A percentile compares a stretch with the other conserved stretches of the same genome.
phyloP scores from a whole-genome alignment of 257 asterid species.

The Catharanthus roseus region DNA sequence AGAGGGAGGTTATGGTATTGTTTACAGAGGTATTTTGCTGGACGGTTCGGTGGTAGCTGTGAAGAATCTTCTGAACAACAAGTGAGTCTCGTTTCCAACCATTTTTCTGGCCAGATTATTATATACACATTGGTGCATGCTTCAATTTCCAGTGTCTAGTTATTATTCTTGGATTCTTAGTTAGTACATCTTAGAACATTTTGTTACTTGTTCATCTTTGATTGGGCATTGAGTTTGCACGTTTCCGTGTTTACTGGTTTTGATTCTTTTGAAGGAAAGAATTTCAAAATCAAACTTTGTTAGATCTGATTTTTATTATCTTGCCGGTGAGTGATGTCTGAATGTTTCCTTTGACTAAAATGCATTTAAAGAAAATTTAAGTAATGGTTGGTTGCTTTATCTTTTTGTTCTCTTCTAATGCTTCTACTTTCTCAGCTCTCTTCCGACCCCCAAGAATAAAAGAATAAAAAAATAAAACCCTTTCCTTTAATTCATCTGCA shows the following conservation, averaged over 20 bases:
- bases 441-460: too few relatives aligned
- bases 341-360: slow-evolving; percentile 29
- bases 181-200: background rate
- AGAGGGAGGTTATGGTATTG: slow-evolving; percentile 87
- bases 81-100: slow-evolving; percentile 32
- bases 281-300: slow-evolving; percentile 30
- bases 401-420: slow-evolving; percentile 22
- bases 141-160: background rate
- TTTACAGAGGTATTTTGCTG: slow-evolving; percentile 57
- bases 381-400: slow-evolving; percentile 29
- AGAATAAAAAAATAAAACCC: background rate
- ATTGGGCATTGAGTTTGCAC: slow-evolving; percentile 12
- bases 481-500: slow-evolving; percentile 10
- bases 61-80: slow-evolving; percentile 70
- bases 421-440: slow-evolving; percentile 17
- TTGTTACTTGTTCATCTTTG: slow-evolving; percentile 5
- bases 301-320: slow-evolving; percentile 41
- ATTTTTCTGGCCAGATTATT: background rate
- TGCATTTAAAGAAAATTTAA: slow-evolving; percentile 11
- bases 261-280: slow-evolving; percentile 21
- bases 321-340: slow-evolving; percentile 13
- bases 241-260: slow-evolving; percentile 16
- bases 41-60: slow-evolving; percentile 72
- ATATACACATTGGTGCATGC: background rate
- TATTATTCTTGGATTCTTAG: background rate